Percentiles rank a stretch among this genome's conserved stretches.
Conservation (phyloP, 176 grass and related monocot genomes). For the Neostapfia colusana region DNA sequence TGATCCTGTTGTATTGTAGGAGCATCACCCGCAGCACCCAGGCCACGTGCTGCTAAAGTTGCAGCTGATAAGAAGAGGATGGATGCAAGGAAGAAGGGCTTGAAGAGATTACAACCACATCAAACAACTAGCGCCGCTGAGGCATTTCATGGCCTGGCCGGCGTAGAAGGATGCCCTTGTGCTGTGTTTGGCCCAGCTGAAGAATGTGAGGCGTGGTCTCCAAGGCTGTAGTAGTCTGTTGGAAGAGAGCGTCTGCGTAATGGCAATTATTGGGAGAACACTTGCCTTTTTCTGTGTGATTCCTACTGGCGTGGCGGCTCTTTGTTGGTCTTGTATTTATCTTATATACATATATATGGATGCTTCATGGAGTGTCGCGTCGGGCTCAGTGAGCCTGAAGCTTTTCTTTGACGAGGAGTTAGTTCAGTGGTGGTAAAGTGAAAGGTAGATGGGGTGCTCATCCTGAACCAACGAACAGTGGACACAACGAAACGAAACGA, state of each 20-base stretch:
- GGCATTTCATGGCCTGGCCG: constrained; percentile 17
- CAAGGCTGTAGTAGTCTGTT: not conserved
- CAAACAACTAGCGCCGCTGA: not conserved
- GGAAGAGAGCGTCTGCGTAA: constrained; percentile 12
- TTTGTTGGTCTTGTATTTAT: constrained; percentile 10
- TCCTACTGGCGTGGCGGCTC: not conserved
- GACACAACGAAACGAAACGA: not conserved
- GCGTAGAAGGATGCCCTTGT: not conserved
- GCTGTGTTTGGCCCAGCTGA: not conserved
- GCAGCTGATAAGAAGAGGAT: constrained; percentile 79
- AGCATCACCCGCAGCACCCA: constrained; percentile 43
- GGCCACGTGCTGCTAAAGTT: constrained; percentile 31
- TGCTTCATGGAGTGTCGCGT: constrained; percentile 16
- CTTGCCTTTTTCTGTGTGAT: constrained; percentile 34
- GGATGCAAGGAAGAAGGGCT: constrained; percentile 90
- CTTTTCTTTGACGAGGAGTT: not conserved
- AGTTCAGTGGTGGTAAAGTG: constrained; percentile 9
- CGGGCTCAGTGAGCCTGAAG: constrained; percentile 27
- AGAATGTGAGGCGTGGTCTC: constrained; percentile 15
- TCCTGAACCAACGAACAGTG: constrained; percentile 12
- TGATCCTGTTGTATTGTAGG: constrained; percentile 34
- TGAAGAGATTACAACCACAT: constrained; percentile 70
- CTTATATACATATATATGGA: not conserved
- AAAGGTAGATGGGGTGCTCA: constrained; percentile 15
- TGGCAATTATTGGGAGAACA: constrained; percentile 32